phyloP scores from a whole-genome alignment of 1,284 basidiomycete species.

The Microstroma glucosiphilum region DNA sequence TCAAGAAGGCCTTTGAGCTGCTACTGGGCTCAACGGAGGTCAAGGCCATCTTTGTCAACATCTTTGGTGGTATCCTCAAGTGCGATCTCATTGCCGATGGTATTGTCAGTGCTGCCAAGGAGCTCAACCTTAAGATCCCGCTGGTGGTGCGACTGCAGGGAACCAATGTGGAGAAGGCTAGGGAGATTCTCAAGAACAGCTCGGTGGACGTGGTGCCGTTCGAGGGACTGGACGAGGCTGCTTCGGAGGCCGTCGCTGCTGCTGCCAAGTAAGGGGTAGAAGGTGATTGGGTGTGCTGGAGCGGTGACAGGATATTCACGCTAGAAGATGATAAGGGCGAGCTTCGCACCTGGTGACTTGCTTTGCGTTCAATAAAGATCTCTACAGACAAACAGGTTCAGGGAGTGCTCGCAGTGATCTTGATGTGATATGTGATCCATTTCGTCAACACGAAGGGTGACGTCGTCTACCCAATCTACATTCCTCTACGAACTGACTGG shows the following conservation, averaged over 20 bases:
- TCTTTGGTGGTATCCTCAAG: conserved; percentile 78
- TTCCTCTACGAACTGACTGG: too few species aligned
- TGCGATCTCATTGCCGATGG: conserved; percentile 72
- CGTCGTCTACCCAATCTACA: too few species aligned
- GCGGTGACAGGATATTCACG: too few species aligned
- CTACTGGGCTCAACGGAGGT: conserved; percentile 83
- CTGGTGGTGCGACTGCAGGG: conserved; percentile 91
- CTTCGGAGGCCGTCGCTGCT: conserved; percentile 3
- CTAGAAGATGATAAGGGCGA: too few species aligned
- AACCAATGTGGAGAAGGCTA: conserved; percentile 91
- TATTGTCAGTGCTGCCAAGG: conserved; percentile 94
- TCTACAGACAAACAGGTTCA: too few species aligned
- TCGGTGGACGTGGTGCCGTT: conserved; percentile 62
- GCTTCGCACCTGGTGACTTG: too few species aligned
- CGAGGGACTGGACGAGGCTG: conserved; percentile 6
- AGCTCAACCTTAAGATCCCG: conserved; percentile 77
- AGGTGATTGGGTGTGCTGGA: too few species aligned
- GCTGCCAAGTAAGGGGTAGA: background rate
- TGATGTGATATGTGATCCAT: too few species aligned
- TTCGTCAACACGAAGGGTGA: too few species aligned
- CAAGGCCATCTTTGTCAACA: conserved; percentile 97
- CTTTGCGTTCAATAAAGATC: too few species aligned
- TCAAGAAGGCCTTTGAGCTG: conserved; percentile 98
- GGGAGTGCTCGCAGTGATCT: too few species aligned
- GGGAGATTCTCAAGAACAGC: conserved; percentile 68